Percentiles rank a stretch among this genome's conserved stretches.
phyloP scores from a whole-genome alignment of 106 monocot species.

The Acanthochlamys bracteata region DNA sequence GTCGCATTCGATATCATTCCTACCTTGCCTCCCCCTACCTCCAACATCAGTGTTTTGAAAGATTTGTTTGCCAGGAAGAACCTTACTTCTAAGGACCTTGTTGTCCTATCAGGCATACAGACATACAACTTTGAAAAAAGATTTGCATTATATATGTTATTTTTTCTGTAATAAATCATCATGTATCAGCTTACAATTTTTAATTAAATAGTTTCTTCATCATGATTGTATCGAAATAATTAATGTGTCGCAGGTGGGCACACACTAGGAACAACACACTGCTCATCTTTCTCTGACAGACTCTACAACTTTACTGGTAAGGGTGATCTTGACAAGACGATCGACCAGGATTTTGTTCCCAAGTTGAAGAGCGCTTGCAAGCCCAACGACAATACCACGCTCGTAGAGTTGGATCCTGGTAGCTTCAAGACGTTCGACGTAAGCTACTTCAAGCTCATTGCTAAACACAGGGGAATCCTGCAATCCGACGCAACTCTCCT shows the following conservation, averaged over 20 bases:
- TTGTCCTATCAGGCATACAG: slow-evolving; percentile 30
- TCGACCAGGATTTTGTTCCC: slow-evolving; percentile 10
- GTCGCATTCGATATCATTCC: slow-evolving; percentile 2
- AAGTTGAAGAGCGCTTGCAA: slow-evolving; percentile 5
- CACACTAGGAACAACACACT: slow-evolving; percentile 6
- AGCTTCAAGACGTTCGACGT: slow-evolving; percentile 50
- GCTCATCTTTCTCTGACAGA: not conserved
- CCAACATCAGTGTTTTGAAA: slow-evolving; percentile 7
- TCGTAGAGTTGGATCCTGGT: slow-evolving; percentile 54
- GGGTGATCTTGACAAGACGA: slow-evolving; percentile 7
- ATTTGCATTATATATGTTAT: too few species aligned
- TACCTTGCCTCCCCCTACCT: slow-evolving; percentile 23
- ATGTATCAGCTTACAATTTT: too few species aligned
- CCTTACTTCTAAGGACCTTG: slow-evolving; percentile 28
- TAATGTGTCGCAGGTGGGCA: not conserved
- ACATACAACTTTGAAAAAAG: not conserved
- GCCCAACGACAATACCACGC: slow-evolving; percentile 11
- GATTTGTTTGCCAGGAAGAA: slow-evolving; percentile 10
- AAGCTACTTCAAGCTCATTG: slow-evolving; percentile 39
- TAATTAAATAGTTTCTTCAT: too few species aligned
- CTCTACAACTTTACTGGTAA: slow-evolving; percentile 13
- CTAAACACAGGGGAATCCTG: slow-evolving; percentile 30
- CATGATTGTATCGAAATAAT: too few species aligned
- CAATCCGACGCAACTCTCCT: slow-evolving; percentile 37
- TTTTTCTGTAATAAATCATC: too few species aligned